A percentile compares a stretch with the other conserved stretches of the same genome.
phyloP scores from a whole-genome alignment of 306 rosid species.

The Hippophae gyantsensis region DNA sequence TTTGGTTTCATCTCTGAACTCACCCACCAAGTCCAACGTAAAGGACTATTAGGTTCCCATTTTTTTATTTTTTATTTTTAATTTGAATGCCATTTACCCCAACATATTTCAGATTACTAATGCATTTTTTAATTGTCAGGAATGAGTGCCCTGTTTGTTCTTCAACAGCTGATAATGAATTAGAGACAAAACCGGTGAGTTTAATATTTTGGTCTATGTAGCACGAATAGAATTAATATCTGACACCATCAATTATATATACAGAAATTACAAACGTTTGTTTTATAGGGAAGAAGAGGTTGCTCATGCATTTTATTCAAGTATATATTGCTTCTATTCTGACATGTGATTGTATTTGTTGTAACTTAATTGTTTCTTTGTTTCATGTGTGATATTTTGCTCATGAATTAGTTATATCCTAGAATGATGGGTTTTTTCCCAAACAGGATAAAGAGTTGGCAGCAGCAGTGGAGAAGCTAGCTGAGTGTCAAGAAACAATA shows the following conservation, averaged over 20 bases:
- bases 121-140: constrained; percentile 28
- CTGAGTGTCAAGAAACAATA: constrained; percentile 98
- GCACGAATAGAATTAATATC: too few species aligned
- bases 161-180: constrained; percentile 37
- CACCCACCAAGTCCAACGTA: too few species aligned
- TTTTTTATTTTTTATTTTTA: too few species aligned
- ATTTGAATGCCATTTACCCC: too few species aligned
- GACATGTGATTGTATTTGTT: background rate
- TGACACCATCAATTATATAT: too few species aligned
- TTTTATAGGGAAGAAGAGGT: background rate
- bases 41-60: too few species aligned
- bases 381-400: background rate
- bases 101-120: too few species aligned
- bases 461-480: constrained; percentile 88
- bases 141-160: constrained; percentile 32
- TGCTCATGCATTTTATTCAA: background rate
- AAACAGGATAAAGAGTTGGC: constrained; percentile 72
- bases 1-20: too few species aligned
- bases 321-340: background rate
- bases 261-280: too few species aligned
- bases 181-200: constrained; percentile 56
- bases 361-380: background rate
- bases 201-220: background rate
- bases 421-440: background rate
- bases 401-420: background rate